phyloP scores from a whole-genome alignment of 2,329 filamentous ascomycete species.

The Zalaria obscura region DNA sequence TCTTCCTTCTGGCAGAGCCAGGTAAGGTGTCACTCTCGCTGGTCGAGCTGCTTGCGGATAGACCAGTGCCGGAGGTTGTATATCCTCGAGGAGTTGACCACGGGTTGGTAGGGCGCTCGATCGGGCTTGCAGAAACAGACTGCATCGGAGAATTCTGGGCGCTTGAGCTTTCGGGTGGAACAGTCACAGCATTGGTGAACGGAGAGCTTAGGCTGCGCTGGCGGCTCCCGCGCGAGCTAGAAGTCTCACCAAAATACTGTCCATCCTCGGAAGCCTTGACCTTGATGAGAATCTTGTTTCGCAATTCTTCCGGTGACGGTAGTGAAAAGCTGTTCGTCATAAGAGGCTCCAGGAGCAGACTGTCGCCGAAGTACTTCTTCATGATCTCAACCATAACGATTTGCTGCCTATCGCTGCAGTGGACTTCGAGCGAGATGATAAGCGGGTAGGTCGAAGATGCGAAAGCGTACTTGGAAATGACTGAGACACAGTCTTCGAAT shows the following conservation, averaged over 20 bases:
- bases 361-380: constrained; percentile 67
- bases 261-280: constrained; percentile 63
- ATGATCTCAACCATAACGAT: constrained; percentile 80
- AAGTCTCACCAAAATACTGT: constrained; percentile 18
- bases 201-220: constrained; percentile 66
- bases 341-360: constrained; percentile 63
- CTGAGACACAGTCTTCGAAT: constrained; percentile 82
- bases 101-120: constrained; percentile 19
- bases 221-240: constrained; percentile 18
- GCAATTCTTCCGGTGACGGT: constrained; percentile 75
- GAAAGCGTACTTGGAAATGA: constrained; percentile 92
- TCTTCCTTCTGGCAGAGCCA: constrained; percentile 40
- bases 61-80: constrained; percentile 40
- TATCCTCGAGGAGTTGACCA: constrained; percentile 38
- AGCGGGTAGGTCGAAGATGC: constrained; percentile 74
- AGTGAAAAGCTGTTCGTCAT: constrained; percentile 53
- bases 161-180: constrained; percentile 37
- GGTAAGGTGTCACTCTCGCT: constrained; percentile 64
- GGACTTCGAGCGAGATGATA: constrained; percentile 90
- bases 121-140: not conserved
- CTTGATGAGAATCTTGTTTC: constrained; percentile 77
- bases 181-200: constrained; percentile 47
- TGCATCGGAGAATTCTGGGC: constrained; percentile 31
- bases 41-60: constrained; percentile 45
- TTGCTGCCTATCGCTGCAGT: constrained; percentile 76